Evolutionary conservation across 345 rosid species (phyloP).

Genomic region (Syzygium grande): DNA sequence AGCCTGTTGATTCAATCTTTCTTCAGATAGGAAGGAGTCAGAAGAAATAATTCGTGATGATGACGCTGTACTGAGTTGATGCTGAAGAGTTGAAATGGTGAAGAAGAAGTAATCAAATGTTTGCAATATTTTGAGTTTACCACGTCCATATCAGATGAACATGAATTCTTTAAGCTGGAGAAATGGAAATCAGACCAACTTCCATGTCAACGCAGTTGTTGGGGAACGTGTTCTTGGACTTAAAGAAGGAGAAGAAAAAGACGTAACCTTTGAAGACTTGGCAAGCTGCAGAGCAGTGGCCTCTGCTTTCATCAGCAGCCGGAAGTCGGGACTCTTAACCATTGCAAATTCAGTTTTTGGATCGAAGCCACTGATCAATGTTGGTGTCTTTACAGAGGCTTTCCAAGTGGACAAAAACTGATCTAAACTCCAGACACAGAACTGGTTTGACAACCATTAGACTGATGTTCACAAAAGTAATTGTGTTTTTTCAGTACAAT

Average conservation of each 20-base stretch:
- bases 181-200: background rate
- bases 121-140: background rate
- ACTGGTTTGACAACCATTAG: conserved; percentile 7
- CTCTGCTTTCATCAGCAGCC: conserved; percentile 4
- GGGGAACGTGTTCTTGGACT: background rate
- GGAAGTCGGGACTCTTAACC: conserved; percentile 1
- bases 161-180: background rate
- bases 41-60: background rate
- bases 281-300: background rate
- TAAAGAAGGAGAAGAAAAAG: background rate
- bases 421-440: background rate
- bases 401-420: conserved; percentile 1
- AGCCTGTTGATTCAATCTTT: background rate
- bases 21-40: background rate
- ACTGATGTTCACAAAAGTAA: background rate
- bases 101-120: background rate
- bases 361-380: conserved; percentile 1
- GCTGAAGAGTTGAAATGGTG: background rate
- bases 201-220: background rate
- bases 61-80: background rate
- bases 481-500: background rate
- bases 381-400: background rate
- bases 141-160: background rate
- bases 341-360: conserved; percentile 4
- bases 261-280: background rate